Percentiles rank a stretch among this genome's conserved stretches.
These are phyloP conservation scores for Mucor lusitanicus DNA, from an alignment of 371 early-diverging fungal genomes.

Conservation along the genomic window DNA sequence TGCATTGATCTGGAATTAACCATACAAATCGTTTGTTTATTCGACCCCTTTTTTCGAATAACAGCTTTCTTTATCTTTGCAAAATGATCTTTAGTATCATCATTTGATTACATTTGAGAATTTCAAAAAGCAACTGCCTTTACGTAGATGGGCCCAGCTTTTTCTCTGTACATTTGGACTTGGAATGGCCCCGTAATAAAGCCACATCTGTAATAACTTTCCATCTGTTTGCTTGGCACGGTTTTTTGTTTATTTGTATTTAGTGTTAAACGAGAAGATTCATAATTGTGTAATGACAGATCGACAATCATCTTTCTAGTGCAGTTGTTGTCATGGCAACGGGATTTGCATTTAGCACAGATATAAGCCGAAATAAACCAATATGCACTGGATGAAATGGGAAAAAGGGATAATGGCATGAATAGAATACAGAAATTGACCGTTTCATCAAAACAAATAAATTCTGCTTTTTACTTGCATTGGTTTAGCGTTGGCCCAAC, in stretches of 20 bases:
- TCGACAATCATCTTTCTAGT: not conserved
- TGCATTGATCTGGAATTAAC: not conserved
- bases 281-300: not conserved
- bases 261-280: not conserved
- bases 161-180: not conserved
- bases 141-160: not conserved
- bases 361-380: not conserved
- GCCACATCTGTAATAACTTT: not conserved
- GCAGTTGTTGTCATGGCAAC: not conserved
- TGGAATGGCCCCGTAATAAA: not conserved
- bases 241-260: not conserved
- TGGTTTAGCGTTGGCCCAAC: not conserved
- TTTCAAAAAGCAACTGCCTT: not conserved
- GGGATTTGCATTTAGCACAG: not conserved
- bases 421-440: constrained; percentile 1
- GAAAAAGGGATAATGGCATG: not conserved
- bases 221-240: not conserved
- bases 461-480: not conserved
- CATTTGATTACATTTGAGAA: not conserved
- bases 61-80: not conserved
- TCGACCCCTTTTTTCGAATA: not conserved
- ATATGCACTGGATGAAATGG: not conserved
- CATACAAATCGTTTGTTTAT: not conserved
- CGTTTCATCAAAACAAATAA: not conserved
- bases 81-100: not conserved